These are phyloP conservation scores for Tetraselmis striata DNA, from an alignment of 139 green algal genomes.

Conservation along the genomic window DNA sequence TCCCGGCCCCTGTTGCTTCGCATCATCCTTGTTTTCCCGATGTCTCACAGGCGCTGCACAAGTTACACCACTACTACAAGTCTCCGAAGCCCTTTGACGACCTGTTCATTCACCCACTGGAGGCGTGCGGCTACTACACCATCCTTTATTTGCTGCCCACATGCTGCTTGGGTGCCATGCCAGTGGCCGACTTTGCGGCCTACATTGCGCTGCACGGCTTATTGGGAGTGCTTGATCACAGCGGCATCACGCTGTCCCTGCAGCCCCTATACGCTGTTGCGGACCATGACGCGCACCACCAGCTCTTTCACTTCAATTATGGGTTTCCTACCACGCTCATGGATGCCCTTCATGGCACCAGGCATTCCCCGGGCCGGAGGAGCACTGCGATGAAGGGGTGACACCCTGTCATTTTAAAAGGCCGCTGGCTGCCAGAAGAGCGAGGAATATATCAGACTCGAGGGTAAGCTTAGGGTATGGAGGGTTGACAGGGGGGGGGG, in stretches of 20 bases:
- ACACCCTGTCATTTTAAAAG: too few relatives aligned
- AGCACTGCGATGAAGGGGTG: too few relatives aligned
- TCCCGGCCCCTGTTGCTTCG: too few relatives aligned
- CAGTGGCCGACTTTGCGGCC: neutral
- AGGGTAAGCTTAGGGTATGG: too few relatives aligned
- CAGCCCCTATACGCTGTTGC: neutral
- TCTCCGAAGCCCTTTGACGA: slow-evolving; percentile 3
- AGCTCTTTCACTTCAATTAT: neutral
- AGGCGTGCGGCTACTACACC: neutral
- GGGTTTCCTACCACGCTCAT: neutral
- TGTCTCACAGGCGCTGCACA: neutral
- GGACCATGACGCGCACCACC: neutral
- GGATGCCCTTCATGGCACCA: neutral
- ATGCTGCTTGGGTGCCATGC: neutral
- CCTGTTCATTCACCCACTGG: slow-evolving; percentile 1
- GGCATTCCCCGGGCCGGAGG: too few relatives aligned
- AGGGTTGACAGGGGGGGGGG: too few relatives aligned
- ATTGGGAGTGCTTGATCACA: slow-evolving; percentile 2
- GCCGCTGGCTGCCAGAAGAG: too few relatives aligned
- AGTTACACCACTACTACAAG: slow-evolving; percentile 6
- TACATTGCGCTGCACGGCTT: neutral
- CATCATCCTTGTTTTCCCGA: too few relatives aligned
- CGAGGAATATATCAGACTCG: too few relatives aligned
- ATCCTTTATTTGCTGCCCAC: slow-evolving; percentile 1
- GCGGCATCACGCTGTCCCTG: neutral